These are phyloP conservation scores for Verticillium dahliae DNA, from an alignment of 2,329 filamentous ascomycete species.

Conservation along the genomic window DNA sequence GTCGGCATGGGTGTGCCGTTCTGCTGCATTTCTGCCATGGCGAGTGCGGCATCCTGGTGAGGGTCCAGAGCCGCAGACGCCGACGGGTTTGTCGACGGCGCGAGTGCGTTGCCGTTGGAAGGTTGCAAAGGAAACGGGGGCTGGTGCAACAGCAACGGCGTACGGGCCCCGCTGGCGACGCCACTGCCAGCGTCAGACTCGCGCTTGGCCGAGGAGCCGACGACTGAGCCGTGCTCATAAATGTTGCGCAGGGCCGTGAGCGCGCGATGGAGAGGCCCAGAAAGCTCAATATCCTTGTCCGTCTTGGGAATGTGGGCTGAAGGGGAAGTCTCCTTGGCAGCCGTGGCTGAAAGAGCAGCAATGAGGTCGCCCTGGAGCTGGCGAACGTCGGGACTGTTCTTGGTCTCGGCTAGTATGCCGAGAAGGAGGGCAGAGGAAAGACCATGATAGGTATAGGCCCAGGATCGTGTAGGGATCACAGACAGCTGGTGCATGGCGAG, in stretches of 20 bases:
- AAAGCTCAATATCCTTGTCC: slow-evolving; percentile 56
- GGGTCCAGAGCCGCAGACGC: slow-evolving; percentile 32
- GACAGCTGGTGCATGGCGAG: slow-evolving; percentile 63
- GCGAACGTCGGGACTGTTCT: slow-evolving; percentile 10
- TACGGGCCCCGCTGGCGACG: slow-evolving; percentile 36
- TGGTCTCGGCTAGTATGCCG: slow-evolving; percentile 7
- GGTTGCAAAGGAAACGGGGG: slow-evolving; percentile 11
- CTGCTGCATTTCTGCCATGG: slow-evolving; percentile 62
- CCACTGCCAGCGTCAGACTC: slow-evolving; percentile 39
- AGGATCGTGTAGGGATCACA: slow-evolving; percentile 59
- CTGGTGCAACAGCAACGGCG: slow-evolving; percentile 25
- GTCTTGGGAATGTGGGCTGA: slow-evolving; percentile 46
- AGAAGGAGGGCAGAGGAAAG: slow-evolving; percentile 59
- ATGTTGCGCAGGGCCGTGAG: slow-evolving; percentile 58
- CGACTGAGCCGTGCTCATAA: slow-evolving; percentile 57
- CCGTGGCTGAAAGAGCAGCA: slow-evolving; percentile 55
- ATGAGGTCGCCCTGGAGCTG: slow-evolving; percentile 59
- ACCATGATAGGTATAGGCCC: slow-evolving; percentile 63
- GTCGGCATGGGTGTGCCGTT: slow-evolving; percentile 40
- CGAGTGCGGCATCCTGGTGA: slow-evolving; percentile 55
- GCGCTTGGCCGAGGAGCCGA: slow-evolving; percentile 36
- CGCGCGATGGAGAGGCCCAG: slow-evolving; percentile 54
- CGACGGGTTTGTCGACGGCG: background rate
- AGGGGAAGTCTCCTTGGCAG: slow-evolving; percentile 54
- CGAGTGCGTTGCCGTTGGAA: slow-evolving; percentile 1